Conservation (phyloP, 2,329 filamentous ascomycete genomes). For the Penicillium sp. region DNA sequence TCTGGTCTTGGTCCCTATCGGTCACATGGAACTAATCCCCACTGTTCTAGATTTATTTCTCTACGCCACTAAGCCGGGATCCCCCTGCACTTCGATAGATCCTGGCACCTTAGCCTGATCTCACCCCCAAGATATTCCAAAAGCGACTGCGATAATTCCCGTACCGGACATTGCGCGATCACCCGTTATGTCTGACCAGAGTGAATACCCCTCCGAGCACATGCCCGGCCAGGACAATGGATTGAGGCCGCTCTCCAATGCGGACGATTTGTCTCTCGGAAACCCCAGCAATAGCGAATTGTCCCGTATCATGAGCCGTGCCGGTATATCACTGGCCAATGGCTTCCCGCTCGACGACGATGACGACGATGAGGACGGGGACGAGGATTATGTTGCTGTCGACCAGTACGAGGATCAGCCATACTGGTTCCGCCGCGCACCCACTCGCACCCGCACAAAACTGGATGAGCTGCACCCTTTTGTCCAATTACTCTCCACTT, state of each 20-base stretch:
- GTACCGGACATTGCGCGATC: background rate
- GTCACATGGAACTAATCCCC: conserved; percentile 22
- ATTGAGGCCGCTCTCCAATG: conserved; percentile 33
- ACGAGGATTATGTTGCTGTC: conserved; percentile 42
- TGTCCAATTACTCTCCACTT: conserved; percentile 64
- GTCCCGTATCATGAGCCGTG: conserved; percentile 29
- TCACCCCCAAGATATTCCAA: conserved; percentile 2
- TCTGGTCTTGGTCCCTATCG: conserved; percentile 1
- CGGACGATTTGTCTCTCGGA: conserved; percentile 28
- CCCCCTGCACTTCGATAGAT: conserved; percentile 17
- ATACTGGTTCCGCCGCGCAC: conserved; percentile 42
- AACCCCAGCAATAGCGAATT: conserved; percentile 28
- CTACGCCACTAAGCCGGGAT: conserved; percentile 21
- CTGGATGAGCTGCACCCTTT: conserved; percentile 65
- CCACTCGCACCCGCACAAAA: conserved; percentile 36
- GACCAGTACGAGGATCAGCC: conserved; percentile 43
- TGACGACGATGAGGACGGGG: conserved; percentile 33
- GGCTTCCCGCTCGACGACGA: conserved; percentile 32
- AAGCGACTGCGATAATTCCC: background rate
- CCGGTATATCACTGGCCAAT: conserved; percentile 28
- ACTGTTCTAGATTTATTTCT: conserved; percentile 24
- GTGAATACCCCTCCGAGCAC: conserved; percentile 29
- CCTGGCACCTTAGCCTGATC: conserved; percentile 10
- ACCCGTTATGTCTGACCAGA: conserved; percentile 30
- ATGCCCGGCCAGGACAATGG: conserved; percentile 26